Percentiles rank a stretch among this genome's conserved stretches.
These are phyloP conservation scores for Lactarius deliciosus DNA, from an alignment of 768 basidiomycete genomes.

Conservation along the genomic window DNA sequence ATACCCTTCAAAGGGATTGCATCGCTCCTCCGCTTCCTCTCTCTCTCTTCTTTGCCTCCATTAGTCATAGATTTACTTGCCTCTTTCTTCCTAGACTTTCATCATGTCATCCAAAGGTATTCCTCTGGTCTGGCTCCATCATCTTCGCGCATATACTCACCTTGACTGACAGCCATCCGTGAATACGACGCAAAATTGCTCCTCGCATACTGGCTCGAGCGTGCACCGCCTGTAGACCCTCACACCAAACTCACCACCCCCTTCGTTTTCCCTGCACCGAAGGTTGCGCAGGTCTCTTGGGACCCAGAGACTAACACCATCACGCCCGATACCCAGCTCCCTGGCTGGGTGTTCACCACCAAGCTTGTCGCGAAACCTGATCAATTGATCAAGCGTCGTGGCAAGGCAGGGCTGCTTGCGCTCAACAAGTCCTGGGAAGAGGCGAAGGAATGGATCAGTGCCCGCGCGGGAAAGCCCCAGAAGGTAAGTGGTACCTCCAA, in stretches of 20 bases:
- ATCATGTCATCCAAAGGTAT: slow-evolving; percentile 31
- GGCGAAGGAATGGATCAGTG: slow-evolving; percentile 82
- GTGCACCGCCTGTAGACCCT: slow-evolving; percentile 76
- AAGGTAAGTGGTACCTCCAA: slow-evolving; percentile 51
- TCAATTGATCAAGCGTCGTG: slow-evolving; percentile 99
- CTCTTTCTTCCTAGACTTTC: slow-evolving; percentile 1
- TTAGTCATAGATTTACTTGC: slow-evolving; percentile 9
- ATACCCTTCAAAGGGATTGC: slow-evolving; percentile 15
- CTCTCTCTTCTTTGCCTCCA: slow-evolving; percentile 5
- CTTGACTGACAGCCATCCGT: slow-evolving; percentile 64
- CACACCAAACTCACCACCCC: slow-evolving; percentile 53
- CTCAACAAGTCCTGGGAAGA: slow-evolving; percentile 93
- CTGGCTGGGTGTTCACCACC: slow-evolving; percentile 76
- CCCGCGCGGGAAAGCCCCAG: slow-evolving; percentile 89
- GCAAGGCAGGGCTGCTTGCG: slow-evolving; percentile 93
- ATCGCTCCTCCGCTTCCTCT: background rate
- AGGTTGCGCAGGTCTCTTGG: slow-evolving; percentile 88
- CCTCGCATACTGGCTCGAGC: slow-evolving; percentile 94
- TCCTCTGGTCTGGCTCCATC: background rate
- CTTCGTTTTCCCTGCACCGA: slow-evolving; percentile 63
- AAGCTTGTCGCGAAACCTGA: slow-evolving; percentile 97
- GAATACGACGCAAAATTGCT: slow-evolving; percentile 99
- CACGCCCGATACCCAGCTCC: slow-evolving; percentile 60
- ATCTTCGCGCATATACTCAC: slow-evolving; percentile 20
- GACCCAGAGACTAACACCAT: slow-evolving; percentile 65